Percentiles rank a stretch among this genome's conserved stretches.
These are phyloP conservation scores for Rhododendron simsii DNA, from an alignment of 148 eudicot species.

Conservation along the genomic window DNA sequence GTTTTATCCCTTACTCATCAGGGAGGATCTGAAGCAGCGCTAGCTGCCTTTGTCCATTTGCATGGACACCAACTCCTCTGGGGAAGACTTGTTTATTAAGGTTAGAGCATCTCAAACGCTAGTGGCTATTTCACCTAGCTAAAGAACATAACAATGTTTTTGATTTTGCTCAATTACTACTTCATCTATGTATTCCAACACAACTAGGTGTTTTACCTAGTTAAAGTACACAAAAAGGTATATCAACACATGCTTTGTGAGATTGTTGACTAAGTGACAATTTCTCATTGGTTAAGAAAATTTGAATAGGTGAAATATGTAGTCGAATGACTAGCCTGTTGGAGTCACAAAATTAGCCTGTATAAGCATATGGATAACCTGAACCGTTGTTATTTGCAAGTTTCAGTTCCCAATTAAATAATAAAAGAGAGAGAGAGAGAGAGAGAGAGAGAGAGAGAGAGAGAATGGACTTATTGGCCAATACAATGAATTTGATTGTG, in stretches of 20 bases:
- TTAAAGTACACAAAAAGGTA: not conserved
- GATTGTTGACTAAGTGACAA: not conserved
- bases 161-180: not conserved
- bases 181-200: not conserved
- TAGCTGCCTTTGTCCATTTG: constrained; percentile 24
- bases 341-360: not conserved
- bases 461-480: not conserved
- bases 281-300: not conserved
- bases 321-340: not conserved
- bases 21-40: constrained; percentile 39
- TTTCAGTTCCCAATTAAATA: not conserved
- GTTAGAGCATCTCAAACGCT: constrained; percentile 22
- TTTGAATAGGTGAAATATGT: not conserved
- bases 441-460: not conserved
- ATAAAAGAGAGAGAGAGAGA: not conserved
- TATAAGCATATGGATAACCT: not conserved
- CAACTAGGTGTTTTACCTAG: not conserved
- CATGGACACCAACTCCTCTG: constrained; percentile 85
- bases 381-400: not conserved
- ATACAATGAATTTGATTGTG: not conserved
- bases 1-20: constrained; percentile 25
- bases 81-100: constrained; percentile 77
- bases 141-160: not conserved
- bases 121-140: not conserved
- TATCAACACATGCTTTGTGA: not conserved